These are phyloP conservation scores for Ciborinia camelliae DNA, from an alignment of 2,329 filamentous ascomycete genomes.

Conservation along the genomic window DNA sequence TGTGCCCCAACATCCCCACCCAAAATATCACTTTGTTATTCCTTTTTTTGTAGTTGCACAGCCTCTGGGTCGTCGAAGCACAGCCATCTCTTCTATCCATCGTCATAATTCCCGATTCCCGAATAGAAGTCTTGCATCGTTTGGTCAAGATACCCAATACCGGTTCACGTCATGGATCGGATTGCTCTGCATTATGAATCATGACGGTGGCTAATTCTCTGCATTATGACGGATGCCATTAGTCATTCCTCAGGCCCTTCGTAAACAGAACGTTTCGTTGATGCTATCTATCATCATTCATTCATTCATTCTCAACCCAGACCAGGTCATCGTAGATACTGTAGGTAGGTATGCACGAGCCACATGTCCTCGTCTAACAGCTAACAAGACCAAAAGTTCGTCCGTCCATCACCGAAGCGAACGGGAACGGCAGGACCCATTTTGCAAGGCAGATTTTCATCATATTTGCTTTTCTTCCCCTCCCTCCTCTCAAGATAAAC, in stretches of 20 bases:
- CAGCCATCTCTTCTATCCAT: conserved; percentile 7
- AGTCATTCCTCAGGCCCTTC: background rate
- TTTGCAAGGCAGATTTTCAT: conserved; percentile 5
- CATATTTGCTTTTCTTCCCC: background rate
- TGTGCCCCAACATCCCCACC: conserved; percentile 8
- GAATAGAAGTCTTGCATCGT: background rate
- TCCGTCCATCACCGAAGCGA: background rate
- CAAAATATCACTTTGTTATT: background rate
- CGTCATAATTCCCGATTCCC: conserved; percentile 5
- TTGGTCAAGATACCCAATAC: background rate
- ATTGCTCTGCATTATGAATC: background rate
- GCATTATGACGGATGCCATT: background rate
- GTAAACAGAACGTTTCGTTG: background rate
- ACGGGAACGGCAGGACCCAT: conserved; percentile 4
- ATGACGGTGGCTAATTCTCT: no score
- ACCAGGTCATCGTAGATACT: conserved; percentile 1
- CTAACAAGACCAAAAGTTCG: conserved; percentile 10
- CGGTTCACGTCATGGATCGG: no score
- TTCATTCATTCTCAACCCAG: no score
- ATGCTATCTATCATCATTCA: background rate
- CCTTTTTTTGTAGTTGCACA: background rate
- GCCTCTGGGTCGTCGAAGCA: conserved; percentile 6
- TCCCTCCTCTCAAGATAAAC: background rate
- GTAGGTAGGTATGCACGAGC: conserved; percentile 10
- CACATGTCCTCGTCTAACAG: conserved; percentile 2